phyloP scores from a whole-genome alignment of 257 asterid species.

The Ehretia macrophylla region DNA sequence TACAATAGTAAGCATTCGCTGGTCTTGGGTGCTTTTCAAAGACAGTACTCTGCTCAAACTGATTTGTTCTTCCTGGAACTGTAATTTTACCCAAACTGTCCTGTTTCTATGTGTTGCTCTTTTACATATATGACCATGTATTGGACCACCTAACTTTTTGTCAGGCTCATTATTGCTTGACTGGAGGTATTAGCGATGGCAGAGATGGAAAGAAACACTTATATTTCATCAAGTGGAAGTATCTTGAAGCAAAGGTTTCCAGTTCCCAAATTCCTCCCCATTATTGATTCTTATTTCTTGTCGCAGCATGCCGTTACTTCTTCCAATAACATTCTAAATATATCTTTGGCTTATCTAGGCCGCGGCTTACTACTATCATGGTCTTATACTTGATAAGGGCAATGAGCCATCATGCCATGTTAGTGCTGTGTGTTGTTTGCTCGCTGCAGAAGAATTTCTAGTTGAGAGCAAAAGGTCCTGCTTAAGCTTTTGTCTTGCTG shows the following conservation, averaged over 20 bases:
- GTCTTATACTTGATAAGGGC: conserved; percentile 62
- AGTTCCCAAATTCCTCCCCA: background rate
- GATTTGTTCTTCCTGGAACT: too few relatives aligned
- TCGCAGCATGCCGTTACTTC: background rate
- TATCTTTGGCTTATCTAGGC: conserved; percentile 34
- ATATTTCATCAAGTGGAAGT: conserved; percentile 77
- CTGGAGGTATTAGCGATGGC: conserved; percentile 20
- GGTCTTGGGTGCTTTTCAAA: too few relatives aligned
- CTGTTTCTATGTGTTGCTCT: background rate
- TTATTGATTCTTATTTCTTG: background rate
- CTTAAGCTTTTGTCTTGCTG: conserved; percentile 72
- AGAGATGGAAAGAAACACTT: conserved; percentile 49
- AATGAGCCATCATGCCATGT: conserved; percentile 58
- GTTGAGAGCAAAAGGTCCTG: conserved; percentile 76
- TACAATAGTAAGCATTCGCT: too few relatives aligned
- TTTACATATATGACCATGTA: background rate
- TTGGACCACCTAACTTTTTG: background rate
- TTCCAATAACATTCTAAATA: background rate
- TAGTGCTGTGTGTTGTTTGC: conserved; percentile 59
- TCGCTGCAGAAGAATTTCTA: conserved; percentile 65
- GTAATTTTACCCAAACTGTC: too few relatives aligned
- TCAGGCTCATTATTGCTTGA: conserved; percentile 64
- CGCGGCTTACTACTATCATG: conserved; percentile 84
- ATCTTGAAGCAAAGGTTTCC: conserved; percentile 73
- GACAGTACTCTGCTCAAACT: too few relatives aligned